Percentiles rank a stretch among this genome's conserved stretches.
Conservation (phyloP, 306 rosid species). For the Casuarina cunninghamiana region DNA sequence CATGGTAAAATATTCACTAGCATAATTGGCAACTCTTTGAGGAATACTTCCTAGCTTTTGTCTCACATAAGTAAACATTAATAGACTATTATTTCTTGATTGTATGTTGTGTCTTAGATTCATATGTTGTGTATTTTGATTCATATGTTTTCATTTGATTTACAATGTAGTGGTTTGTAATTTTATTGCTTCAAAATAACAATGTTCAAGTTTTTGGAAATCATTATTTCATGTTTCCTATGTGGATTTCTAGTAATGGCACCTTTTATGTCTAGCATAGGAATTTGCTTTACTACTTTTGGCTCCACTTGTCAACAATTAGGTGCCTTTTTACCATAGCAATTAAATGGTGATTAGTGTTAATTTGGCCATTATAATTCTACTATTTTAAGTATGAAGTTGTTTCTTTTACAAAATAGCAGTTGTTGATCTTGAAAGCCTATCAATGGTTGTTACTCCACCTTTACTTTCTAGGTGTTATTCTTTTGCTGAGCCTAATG, state of each 20-base stretch:
- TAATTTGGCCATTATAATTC: slow-evolving; percentile 63
- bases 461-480: not conserved
- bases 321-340: slow-evolving; percentile 85
- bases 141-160: not conserved
- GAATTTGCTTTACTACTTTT: slow-evolving; percentile 53
- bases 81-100: too few species aligned
- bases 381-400: slow-evolving; percentile 72
- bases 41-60: too few species aligned
- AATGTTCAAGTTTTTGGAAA: not conserved
- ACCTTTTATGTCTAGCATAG: slow-evolving; percentile 53
- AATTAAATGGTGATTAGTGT: slow-evolving; percentile 75
- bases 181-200: too few species aligned
- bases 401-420: not conserved
- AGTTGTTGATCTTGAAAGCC: not conserved
- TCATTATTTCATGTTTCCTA: not conserved
- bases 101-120: too few species aligned
- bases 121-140: not conserved
- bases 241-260: slow-evolving; percentile 73
- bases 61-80: too few species aligned
- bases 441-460: too few species aligned
- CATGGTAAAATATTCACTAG: too few species aligned
- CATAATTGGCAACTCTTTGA: too few species aligned
- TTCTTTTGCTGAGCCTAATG: too few species aligned
- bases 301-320: slow-evolving; percentile 69
- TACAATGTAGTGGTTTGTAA: too few species aligned